These are phyloP conservation scores for Phascolomyces articulosus DNA, from an alignment of 371 early-diverging fungal species.

Conservation along the genomic window DNA sequence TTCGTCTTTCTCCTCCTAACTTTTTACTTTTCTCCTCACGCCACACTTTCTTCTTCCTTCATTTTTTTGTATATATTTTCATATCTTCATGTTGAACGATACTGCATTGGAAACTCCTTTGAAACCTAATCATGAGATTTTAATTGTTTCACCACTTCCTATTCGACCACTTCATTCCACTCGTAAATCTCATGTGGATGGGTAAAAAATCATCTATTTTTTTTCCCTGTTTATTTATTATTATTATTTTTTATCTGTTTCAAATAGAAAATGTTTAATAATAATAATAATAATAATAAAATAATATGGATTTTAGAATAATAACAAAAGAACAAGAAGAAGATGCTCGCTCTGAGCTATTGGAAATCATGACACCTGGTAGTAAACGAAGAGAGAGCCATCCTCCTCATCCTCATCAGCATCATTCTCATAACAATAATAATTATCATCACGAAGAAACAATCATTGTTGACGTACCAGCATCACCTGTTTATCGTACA, in stretches of 20 bases:
- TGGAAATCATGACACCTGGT: constrained; percentile 10
- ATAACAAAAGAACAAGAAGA: constrained; percentile 9
- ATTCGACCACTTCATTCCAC: constrained; percentile 1
- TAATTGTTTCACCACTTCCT: constrained; percentile 10
- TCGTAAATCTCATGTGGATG: background rate
- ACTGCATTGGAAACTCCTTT: background rate
- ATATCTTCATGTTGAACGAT: background rate
- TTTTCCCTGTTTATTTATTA: background rate
- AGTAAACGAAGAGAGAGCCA: background rate
- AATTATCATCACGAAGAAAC: background rate
- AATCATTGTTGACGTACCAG: background rate
- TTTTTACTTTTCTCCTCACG: background rate
- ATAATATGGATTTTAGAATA: background rate
- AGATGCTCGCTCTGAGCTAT: constrained; percentile 7
- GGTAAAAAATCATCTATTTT: background rate
- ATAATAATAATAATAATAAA: constrained; percentile 1
- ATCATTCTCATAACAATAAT: too few species aligned
- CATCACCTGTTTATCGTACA: constrained; percentile 12
- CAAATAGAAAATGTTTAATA: background rate
- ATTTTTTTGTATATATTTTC: too few species aligned
- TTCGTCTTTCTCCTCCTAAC: background rate
- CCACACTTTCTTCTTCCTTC: background rate
- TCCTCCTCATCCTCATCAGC: too few species aligned
- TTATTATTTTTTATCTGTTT: too few species aligned
- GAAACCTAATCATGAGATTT: background rate